Percentiles rank a stretch among this genome's conserved stretches.
These are phyloP conservation scores for Coelastrella sp. DNA, from an alignment of 139 green algal species.

Conservation along the genomic window DNA sequence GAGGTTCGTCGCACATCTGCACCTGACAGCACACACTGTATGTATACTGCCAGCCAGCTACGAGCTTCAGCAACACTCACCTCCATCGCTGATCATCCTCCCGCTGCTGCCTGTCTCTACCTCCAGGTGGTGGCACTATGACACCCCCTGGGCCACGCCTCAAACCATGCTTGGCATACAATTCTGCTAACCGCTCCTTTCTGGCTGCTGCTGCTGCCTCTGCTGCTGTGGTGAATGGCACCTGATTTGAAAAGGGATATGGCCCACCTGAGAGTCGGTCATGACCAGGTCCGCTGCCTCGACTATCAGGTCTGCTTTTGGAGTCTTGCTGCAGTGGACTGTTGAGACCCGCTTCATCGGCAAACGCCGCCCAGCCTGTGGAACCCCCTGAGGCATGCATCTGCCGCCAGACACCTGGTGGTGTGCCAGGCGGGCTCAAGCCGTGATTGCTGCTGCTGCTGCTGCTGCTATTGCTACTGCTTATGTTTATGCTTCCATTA, in stretches of 20 bases:
- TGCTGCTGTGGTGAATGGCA: neutral
- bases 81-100: slow-evolving; percentile 17
- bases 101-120: slow-evolving; percentile 31
- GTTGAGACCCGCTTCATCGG: neutral
- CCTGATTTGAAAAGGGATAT: neutral
- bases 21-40: too few species aligned
- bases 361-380: neutral
- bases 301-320: slow-evolving; percentile 41
- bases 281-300: neutral
- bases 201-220: slow-evolving; percentile 17
- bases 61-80: too few species aligned
- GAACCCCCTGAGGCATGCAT: neutral
- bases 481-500: neutral
- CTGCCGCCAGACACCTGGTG: slow-evolving; percentile 18
- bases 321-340: slow-evolving; percentile 11
- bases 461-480: slow-evolving; percentile 12
- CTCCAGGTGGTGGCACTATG: slow-evolving; percentile 8
- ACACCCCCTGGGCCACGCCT: slow-evolving; percentile 25
- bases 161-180: slow-evolving; percentile 42
- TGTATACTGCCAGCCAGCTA: too few species aligned
- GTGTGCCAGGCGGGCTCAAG: slow-evolving; percentile 7
- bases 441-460: neutral
- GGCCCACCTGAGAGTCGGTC: neutral
- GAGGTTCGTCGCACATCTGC: too few species aligned
- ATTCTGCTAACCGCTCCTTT: slow-evolving; percentile 35